phyloP scores from a whole-genome alignment of 2,329 filamentous ascomycete genomes.

The Ascochyta pisi region DNA sequence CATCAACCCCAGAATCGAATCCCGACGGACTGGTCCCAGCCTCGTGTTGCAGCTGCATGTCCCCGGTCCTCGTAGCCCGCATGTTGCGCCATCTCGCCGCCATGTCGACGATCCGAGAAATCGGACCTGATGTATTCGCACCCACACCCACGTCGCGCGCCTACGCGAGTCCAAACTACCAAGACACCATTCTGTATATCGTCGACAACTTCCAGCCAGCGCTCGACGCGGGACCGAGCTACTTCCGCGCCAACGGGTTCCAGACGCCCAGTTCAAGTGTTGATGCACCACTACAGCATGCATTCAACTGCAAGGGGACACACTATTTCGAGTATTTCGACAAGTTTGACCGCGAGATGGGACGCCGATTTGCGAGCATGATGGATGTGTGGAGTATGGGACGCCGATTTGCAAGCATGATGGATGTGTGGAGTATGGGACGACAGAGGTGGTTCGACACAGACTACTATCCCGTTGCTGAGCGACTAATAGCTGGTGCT shows the following conservation, averaged over 20 bases:
- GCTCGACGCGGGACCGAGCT: conserved; percentile 25
- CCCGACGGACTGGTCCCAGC: not conserved
- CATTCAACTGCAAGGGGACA: conserved; percentile 28
- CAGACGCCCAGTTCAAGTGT: conserved; percentile 22
- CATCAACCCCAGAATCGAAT: conserved; percentile 27
- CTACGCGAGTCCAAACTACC: conserved; percentile 26
- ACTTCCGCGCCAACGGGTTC: conserved; percentile 26
- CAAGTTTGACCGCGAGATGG: conserved; percentile 29
- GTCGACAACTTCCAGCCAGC: conserved; percentile 30
- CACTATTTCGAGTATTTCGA: conserved; percentile 36
- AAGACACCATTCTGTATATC: conserved; percentile 33
- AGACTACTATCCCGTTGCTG: conserved; percentile 33
- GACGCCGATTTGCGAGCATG: conserved; percentile 36
- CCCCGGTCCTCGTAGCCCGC: conserved; percentile 29
- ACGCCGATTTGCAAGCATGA: conserved; percentile 37
- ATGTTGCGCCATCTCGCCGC: conserved; percentile 40
- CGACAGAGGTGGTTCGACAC: conserved; percentile 31
- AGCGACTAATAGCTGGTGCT: conserved; percentile 29
- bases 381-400: conserved; percentile 38
- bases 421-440: conserved; percentile 36
- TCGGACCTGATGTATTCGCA: conserved; percentile 25
- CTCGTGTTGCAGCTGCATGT: not conserved
- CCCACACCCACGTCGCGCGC: conserved; percentile 24
- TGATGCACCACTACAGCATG: conserved; percentile 34
- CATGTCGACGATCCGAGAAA: conserved; percentile 31